A percentile compares a stretch with the other conserved stretches of the same genome.
phyloP scores from a whole-genome alignment of 2,329 filamentous ascomycete species.

The Xylariaceae sp. region DNA sequence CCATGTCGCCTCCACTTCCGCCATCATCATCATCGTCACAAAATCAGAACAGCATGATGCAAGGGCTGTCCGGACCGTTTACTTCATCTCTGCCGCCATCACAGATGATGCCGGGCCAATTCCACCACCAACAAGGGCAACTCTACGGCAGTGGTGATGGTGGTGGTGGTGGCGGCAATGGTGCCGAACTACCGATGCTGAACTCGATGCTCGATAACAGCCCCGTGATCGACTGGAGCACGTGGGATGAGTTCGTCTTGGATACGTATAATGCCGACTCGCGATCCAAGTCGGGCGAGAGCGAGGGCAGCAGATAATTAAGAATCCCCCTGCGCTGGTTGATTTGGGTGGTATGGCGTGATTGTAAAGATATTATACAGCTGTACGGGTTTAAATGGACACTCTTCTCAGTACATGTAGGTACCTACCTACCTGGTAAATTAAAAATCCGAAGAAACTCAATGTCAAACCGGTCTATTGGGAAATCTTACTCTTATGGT shows the following conservation, averaged over 20 bases:
- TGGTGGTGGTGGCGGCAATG: background rate
- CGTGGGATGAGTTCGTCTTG: slow-evolving; percentile 43
- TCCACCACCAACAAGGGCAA: background rate
- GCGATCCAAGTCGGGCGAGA: slow-evolving; percentile 23
- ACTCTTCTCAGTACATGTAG: too few relatives aligned
- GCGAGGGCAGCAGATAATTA: slow-evolving; percentile 17
- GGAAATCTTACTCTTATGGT: too few relatives aligned
- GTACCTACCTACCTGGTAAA: too few relatives aligned
- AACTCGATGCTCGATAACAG: slow-evolving; percentile 1
- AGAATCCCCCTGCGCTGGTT: background rate
- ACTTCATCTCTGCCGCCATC: background rate
- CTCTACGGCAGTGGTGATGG: background rate
- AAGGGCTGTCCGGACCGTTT: background rate
- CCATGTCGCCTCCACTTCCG: slow-evolving; percentile 19
- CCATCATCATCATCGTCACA: background rate
- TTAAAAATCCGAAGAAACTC: too few relatives aligned
- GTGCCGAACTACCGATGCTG: background rate
- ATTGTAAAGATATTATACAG: slow-evolving; percentile 8
- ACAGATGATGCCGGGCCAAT: background rate
- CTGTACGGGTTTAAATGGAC: too few relatives aligned
- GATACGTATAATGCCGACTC: slow-evolving; percentile 37
- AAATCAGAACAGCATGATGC: background rate
- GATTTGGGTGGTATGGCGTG: background rate
- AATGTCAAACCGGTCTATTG: too few relatives aligned
- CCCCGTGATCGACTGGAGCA: slow-evolving; percentile 32